Base-by-base conservation (phyloP, 176 grass and related monocot genomes). In the Phoenix dactylifera region DNA sequence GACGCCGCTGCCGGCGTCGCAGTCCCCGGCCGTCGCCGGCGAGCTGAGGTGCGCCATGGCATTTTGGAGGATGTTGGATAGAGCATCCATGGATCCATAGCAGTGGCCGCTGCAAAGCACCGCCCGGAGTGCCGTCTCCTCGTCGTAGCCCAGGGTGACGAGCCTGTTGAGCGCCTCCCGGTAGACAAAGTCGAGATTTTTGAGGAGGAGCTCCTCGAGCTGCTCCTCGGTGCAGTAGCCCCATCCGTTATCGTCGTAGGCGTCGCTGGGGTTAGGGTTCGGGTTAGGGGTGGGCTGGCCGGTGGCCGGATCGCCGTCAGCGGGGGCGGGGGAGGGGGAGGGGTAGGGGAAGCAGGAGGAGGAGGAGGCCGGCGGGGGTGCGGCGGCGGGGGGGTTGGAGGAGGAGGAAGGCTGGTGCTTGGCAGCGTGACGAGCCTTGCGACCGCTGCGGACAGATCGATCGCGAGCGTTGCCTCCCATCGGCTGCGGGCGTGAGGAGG, bases 21-120 rank as follows among this genome's bases (percentile, higher is more conserved):
- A 39, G 14, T 24, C 60, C 14, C 79, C 15, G 17, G 67, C 62
- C 22, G 64, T 52, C 16, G 24, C 73, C 0, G 81, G 81, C 6
- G 85, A 57, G 55, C 75, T 80, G 44, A 97, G 85, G 60, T 78
- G 82, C 50, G 61, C 56, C 55, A 78, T 26, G 17, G 93, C 75
- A 64, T 92, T 88, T 19, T 77, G 82, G 26, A 92, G 74, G 76
- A 97, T 97, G 50, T 97, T 97, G 15, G 81, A 79, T 6, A 97
- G 65, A 55, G 83, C 87, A 22, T 66, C 71, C 1, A 78, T 75
- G 52, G 80, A 82, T 15, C 93, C 87, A 55, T 84, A 83, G 76
- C 84, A 91, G 81, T 92, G 87, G 4, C 84, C 93, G 9, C 78
- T 78, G 69, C 76, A 83, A 32, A 91, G 84, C 24, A 97, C 76